These are phyloP conservation scores for Russula brevipes DNA, from an alignment of 768 basidiomycete genomes.

Conservation along the genomic window DNA sequence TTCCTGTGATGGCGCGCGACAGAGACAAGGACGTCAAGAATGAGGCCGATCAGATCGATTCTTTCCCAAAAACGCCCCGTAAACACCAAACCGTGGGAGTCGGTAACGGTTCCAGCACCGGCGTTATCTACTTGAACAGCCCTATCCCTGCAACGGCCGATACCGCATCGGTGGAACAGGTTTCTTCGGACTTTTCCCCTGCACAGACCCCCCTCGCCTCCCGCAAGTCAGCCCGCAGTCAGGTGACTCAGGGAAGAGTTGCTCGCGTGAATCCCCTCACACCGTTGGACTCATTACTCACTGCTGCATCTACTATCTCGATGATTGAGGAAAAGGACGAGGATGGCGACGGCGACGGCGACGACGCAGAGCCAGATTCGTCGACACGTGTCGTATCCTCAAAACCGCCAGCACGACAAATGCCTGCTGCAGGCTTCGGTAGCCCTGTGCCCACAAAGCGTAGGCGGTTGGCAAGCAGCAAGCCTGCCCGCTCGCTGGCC, in stretches of 20 bases:
- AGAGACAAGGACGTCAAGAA: slow-evolving; percentile 32
- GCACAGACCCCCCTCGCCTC: slow-evolving; percentile 21
- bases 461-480: slow-evolving; percentile 28
- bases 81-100: slow-evolving; percentile 15
- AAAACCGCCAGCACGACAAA: slow-evolving; percentile 30
- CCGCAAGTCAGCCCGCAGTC: slow-evolving; percentile 15
- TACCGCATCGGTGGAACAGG: slow-evolving; percentile 11
- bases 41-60: slow-evolving; percentile 29
- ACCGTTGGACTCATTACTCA: slow-evolving; percentile 55
- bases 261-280: slow-evolving; percentile 36
- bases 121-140: slow-evolving; percentile 25
- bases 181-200: slow-evolving; percentile 26
- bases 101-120: slow-evolving; percentile 15
- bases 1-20: slow-evolving; percentile 31
- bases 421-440: slow-evolving; percentile 28
- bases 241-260: slow-evolving; percentile 28
- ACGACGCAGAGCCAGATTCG: slow-evolving; percentile 24
- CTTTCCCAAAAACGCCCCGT: slow-evolving; percentile 21
- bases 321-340: slow-evolving; percentile 43
- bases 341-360: slow-evolving; percentile 20
- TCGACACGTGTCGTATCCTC: not conserved
- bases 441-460: slow-evolving; percentile 40
- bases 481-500: slow-evolving; percentile 8
- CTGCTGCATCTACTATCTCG: slow-evolving; percentile 46
- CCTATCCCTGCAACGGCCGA: slow-evolving; percentile 15